Percentiles rank a stretch among this genome's conserved stretches.
These are phyloP conservation scores for Arabis hirsuta DNA, from an alignment of 345 rosid genomes.

Conservation along the genomic window DNA sequence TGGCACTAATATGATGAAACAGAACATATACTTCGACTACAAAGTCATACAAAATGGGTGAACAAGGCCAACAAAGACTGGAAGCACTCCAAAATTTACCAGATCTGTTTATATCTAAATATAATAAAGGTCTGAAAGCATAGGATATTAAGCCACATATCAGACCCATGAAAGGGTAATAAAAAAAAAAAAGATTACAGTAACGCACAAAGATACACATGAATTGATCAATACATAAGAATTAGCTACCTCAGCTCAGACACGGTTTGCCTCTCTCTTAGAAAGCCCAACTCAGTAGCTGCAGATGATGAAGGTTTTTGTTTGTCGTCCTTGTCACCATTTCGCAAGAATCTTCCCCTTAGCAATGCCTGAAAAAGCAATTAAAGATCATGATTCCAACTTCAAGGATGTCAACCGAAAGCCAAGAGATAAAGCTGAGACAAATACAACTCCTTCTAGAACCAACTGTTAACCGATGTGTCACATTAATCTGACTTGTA, in stretches of 20 bases:
- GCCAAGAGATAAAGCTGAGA: background rate
- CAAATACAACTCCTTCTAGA: background rate
- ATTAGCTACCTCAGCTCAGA: constrained; percentile 81
- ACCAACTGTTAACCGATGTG: too few species aligned
- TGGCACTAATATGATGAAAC: background rate
- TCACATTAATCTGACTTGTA: background rate
- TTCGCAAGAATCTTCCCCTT: constrained; percentile 93
- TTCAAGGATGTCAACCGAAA: constrained; percentile 17
- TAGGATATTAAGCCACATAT: background rate
- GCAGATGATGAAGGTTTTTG: constrained; percentile 67
- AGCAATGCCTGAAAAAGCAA: constrained; percentile 71
- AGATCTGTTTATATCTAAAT: background rate
- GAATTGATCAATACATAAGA: background rate
- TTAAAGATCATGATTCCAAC: constrained; percentile 22
- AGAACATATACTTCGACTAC: background rate
- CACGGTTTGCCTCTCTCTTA: constrained; percentile 88
- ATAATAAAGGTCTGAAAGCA: constrained; percentile 5
- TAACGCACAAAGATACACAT: constrained; percentile 14
- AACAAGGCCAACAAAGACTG: constrained; percentile 4
- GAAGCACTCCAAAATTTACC: background rate
- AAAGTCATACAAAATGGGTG: constrained; percentile 23
- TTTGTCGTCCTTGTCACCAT: constrained; percentile 58
- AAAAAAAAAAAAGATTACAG: background rate
- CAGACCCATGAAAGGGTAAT: background rate
- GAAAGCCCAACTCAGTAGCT: constrained; percentile 83